Evolutionary conservation across 345 rosid species (phyloP), one percentile per base, ranked within the genome.

Genomic region (Syzygium jambos): DNA sequence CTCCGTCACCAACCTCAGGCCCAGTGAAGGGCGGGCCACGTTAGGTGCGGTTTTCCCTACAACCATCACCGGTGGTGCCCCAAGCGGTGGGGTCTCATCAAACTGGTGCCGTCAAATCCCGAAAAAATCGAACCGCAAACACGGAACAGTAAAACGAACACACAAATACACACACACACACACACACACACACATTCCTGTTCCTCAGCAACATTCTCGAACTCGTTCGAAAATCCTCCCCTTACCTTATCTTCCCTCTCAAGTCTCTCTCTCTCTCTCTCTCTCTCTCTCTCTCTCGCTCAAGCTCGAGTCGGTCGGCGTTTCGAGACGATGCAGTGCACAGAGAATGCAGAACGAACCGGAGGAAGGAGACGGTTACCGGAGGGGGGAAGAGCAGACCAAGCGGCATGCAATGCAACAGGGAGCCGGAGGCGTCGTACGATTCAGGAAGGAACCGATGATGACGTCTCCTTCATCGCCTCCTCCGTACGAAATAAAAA

Each of bases 41-140:
- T 63, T 0, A 63, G 30, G 17, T 7, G 77, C 77, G 21, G 0
- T 29, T 29, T 16, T 29, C 16, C 14, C 77, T 5, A 1, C 10
- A 29, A 63, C 73, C 0, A n/a, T 12, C 15, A n/a, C 73, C 38
- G 13, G 0, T 1, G 13, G 0, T 1, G 9, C 1, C 73, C 0
- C 34, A n/a, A n/a, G 73, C 34, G 19, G 16, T n/a, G 2, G 4
- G 68, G 15, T 59, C 68, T 59, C 68, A 5, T 43, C 46, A 43
- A 43, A 12, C 27, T 1, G 1, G 68, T n/a, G 68, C 0, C 15
- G 30, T 61, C 34, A 61, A 61, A 61, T 61, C 68, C 68, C 29
- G n/a, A 9, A 27, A 27, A 2, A 27, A 59, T 59, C 3, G 30
- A 59, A 56, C 61, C 1, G n/a, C 11, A 11, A 57, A 23, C 0